Conservation (phyloP, 768 basidiomycete genomes). For the Termitomyces sp. region DNA sequence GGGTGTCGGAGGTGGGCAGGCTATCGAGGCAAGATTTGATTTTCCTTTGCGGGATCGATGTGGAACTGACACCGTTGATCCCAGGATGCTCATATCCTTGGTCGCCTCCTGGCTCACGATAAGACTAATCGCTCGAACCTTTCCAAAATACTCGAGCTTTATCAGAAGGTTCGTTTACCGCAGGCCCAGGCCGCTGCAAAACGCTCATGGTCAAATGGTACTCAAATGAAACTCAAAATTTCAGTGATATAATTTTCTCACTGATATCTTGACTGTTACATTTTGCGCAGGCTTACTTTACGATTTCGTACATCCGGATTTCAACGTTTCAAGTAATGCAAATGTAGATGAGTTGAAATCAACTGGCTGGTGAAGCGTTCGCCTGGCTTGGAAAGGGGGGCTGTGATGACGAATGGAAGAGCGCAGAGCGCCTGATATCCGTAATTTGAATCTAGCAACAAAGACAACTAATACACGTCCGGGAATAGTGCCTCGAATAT, state of each 20-base stretch:
- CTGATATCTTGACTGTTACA: neutral
- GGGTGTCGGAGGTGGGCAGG: slow-evolving; percentile 21
- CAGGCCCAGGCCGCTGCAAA: slow-evolving; percentile 11
- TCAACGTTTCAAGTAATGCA: neutral
- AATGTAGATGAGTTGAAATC: neutral
- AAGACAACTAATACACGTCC: too few relatives aligned
- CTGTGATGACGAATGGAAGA: slow-evolving; percentile 16
- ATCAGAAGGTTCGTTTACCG: slow-evolving; percentile 16
- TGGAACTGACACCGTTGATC: neutral
- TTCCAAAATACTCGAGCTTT: slow-evolving; percentile 12
- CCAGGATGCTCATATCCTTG: slow-evolving; percentile 20
- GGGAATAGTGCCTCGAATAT: too few relatives aligned
- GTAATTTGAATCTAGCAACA: neutral
- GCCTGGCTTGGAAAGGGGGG: slow-evolving; percentile 17
- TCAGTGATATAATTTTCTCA: neutral
- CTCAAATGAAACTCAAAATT: neutral
- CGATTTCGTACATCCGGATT: slow-evolving; percentile 2
- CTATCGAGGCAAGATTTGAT: slow-evolving; percentile 13
- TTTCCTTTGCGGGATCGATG: too few relatives aligned
- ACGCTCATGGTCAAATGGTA: slow-evolving; percentile 14
- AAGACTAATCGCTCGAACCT: slow-evolving; percentile 11
- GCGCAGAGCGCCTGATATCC: slow-evolving; percentile 7
- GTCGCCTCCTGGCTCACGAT: slow-evolving; percentile 13
- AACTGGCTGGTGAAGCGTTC: slow-evolving; percentile 12
- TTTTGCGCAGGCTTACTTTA: neutral